phyloP scores from a whole-genome alignment of 768 basidiomycete genomes.

The Amanita fuliginea region DNA sequence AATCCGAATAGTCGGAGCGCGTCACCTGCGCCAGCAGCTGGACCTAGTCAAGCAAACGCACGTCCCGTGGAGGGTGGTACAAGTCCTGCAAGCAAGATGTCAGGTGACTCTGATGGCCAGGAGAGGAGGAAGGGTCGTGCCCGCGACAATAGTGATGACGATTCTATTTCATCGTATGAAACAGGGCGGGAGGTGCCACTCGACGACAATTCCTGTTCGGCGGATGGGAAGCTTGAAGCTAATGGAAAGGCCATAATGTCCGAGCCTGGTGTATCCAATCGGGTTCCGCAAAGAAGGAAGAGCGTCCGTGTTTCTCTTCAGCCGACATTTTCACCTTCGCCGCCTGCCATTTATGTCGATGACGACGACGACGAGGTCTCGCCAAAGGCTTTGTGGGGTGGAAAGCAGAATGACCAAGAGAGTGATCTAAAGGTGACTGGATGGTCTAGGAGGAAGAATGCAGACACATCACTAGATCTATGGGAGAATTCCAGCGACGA shows the following conservation, averaged over 20 bases:
- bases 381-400: not conserved
- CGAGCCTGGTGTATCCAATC: slow-evolving; percentile 6
- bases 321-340: slow-evolving; percentile 66
- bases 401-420: slow-evolving; percentile 9
- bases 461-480: slow-evolving; percentile 20
- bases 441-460: not conserved
- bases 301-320: slow-evolving; percentile 71
- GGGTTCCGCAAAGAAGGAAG: slow-evolving; percentile 34
- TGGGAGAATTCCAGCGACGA: slow-evolving; percentile 77
- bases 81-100: not conserved
- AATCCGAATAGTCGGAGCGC: slow-evolving; percentile 35
- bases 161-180: slow-evolving; percentile 54
- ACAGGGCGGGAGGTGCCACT: slow-evolving; percentile 49
- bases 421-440: not conserved
- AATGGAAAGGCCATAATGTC: not conserved
- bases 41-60: not conserved
- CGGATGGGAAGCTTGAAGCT: slow-evolving; percentile 2
- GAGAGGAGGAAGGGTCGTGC: slow-evolving; percentile 11
- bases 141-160: slow-evolving; percentile 22
- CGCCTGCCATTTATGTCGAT: slow-evolving; percentile 52
- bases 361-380: slow-evolving; percentile 21
- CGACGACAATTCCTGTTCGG: slow-evolving; percentile 13
- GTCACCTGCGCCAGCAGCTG: slow-evolving; percentile 24
- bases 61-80: not conserved
- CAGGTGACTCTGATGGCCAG: not conserved